These are phyloP conservation scores for Moelleriella libera DNA, from an alignment of 2,329 filamentous ascomycete genomes.

Conservation along the genomic window DNA sequence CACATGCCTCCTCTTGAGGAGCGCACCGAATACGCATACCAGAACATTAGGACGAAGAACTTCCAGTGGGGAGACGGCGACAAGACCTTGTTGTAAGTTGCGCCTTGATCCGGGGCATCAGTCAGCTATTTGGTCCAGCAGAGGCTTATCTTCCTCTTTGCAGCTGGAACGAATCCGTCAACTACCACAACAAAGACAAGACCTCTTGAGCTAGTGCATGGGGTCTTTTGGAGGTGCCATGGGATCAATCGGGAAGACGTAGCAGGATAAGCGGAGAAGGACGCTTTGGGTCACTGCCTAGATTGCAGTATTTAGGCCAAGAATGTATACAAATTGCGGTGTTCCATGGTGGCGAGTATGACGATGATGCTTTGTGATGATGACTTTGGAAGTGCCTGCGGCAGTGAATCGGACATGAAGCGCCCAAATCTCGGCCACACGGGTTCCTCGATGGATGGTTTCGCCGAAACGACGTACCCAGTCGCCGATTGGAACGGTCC, in stretches of 20 bases:
- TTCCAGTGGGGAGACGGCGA: conserved; percentile 91
- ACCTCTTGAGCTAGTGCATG: conserved; percentile 22
- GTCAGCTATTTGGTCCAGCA: too few relatives aligned
- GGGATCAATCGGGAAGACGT: background rate
- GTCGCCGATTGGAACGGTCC: too few relatives aligned
- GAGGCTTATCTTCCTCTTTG: background rate
- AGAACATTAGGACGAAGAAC: conserved; percentile 97
- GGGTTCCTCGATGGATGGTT: too few relatives aligned
- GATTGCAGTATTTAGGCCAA: too few relatives aligned
- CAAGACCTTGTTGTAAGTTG: conserved; percentile 47
- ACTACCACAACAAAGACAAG: conserved; percentile 95
- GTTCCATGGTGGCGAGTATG: too few relatives aligned
- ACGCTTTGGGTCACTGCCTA: too few relatives aligned
- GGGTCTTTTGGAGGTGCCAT: background rate
- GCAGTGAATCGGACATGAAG: too few relatives aligned
- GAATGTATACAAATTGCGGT: too few relatives aligned
- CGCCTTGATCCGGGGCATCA: background rate
- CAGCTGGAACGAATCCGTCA: conserved; percentile 89
- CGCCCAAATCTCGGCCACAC: too few relatives aligned
- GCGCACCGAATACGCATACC: conserved; percentile 84
- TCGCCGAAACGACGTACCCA: too few relatives aligned
- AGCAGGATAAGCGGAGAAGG: background rate
- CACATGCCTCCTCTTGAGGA: conserved; percentile 84
- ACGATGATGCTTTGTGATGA: too few relatives aligned
- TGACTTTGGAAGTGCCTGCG: too few relatives aligned